phyloP scores from a whole-genome alignment of 176 grass and related monocot genomes.

The Juncus effusus region DNA sequence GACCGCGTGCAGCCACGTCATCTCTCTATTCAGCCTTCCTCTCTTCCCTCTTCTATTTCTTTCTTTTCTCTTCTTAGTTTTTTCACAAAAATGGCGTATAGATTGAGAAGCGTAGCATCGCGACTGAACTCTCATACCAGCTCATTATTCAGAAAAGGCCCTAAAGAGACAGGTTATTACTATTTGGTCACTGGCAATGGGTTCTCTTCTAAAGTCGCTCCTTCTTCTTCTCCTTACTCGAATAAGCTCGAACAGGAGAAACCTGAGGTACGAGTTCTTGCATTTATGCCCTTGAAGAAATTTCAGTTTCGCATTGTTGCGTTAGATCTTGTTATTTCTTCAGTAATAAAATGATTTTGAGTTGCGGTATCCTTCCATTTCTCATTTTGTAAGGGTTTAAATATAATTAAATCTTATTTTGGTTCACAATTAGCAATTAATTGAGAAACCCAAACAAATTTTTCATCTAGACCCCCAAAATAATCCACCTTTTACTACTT shows the following conservation, averaged over 20 bases:
- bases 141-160: conserved; percentile 25
- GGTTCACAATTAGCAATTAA: too few species aligned
- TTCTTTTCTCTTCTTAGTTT: background rate
- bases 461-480: too few species aligned
- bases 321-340: too few species aligned
- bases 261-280: conserved; percentile 39
- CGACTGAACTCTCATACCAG: conserved; percentile 17
- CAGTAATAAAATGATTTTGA: too few species aligned
- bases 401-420: too few species aligned
- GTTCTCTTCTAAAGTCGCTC: conserved; percentile 43
- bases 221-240: conserved; percentile 24
- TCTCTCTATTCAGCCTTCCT: background rate
- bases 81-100: conserved; percentile 29
- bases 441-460: too few species aligned
- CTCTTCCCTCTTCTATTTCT: background rate
- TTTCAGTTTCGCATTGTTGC: background rate
- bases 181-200: conserved; percentile 20
- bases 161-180: conserved; percentile 22
- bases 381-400: too few species aligned
- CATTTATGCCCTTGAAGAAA: background rate
- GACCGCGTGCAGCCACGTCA: conserved; percentile 26
- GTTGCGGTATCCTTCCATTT: too few species aligned
- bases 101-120: conserved; percentile 42
- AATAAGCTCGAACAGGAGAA: conserved; percentile 12
- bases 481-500: too few species aligned